Percentiles rank a stretch among this genome's conserved stretches.
Conservation (phyloP, 2,329 filamentous ascomycete genomes). For the Aspergillus fischeri region DNA sequence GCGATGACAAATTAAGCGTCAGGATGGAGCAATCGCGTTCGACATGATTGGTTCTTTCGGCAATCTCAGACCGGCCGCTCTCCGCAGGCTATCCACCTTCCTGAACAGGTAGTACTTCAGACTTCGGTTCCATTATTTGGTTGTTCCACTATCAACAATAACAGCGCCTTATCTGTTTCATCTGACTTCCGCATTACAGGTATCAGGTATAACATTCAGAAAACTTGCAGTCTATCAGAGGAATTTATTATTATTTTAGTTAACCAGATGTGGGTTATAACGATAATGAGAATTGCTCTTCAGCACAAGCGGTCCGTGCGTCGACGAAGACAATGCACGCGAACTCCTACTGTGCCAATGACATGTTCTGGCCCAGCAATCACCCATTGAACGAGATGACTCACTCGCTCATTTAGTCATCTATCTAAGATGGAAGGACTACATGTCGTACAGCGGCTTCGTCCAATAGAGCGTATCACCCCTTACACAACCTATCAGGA, state of each 20-base stretch:
- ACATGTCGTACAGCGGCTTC: background rate
- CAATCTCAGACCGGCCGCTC: background rate
- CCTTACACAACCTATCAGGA: background rate
- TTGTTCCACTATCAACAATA: background rate
- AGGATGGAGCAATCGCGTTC: background rate
- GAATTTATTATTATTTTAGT: background rate
- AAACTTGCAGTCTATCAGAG: background rate
- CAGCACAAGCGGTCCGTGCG: background rate
- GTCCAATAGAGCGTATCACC: background rate
- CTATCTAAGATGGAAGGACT: background rate
- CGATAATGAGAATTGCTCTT: too few relatives aligned
- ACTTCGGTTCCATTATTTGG: background rate
- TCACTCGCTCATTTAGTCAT: background rate
- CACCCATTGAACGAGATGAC: background rate
- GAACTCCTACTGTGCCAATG: background rate
- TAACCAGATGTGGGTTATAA: too few relatives aligned
- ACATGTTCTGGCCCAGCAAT: background rate
- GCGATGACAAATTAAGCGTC: conserved; percentile 2
- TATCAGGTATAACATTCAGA: background rate
- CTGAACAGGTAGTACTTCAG: background rate
- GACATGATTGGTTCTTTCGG: background rate
- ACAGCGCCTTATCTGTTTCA: background rate
- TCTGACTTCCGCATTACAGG: background rate
- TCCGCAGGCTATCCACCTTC: background rate
- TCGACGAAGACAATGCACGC: background rate